Evolutionary conservation across 139 green algal species (phyloP), one percentile per base, ranked within the genome.

Genomic region (Zygnema circumcarinatum): DNA sequence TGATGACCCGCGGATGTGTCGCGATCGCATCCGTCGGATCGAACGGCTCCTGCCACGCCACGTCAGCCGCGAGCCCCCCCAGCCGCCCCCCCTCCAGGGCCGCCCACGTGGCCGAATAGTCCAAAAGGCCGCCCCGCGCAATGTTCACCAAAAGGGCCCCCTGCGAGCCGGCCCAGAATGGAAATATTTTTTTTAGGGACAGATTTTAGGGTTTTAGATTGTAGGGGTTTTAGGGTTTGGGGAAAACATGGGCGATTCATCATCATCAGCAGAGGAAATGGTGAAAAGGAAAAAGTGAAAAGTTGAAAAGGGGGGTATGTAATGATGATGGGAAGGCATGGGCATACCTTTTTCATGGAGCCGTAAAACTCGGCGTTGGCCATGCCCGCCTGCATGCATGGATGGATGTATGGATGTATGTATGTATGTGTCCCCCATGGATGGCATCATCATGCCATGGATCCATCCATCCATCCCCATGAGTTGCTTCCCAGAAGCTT

Each of bases 81-180:
- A 96, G 78, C 0, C 67, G 72, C 2, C 88, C 91, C 29, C 16
- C 85, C 0, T 92, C 76, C 38, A 96, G 85, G 2, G 79, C 92
- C 29, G 52, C 76, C 1, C 32, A 2, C 0, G 95, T 76, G 1
- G 93, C 88, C 0, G 83, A 76, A 38, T 94, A 93, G 20, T 96
- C 88, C 2, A 96, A 79, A 74, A 96, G 81, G 0, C 92, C 92
- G 0, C 94, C 94, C 1, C 90, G 22, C 1, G 83, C 86, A 38
- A 96, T 85, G 79, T 96, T 96, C 0, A 96, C 86, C 11, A 92
- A 78, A 20, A 95, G 76, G 0, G 94, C 89, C 0, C 89, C 92
- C 3, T 41, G 88, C 76, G 92, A 93, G 89, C 91, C 92, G 74
- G 35, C 1, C 38, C 21, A 1, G 0, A 31, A 1, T 0, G 32